Evolutionary conservation across 495 filamentous ascomycete species (phyloP), one percentile per base, ranked within the genome.

Genomic region (Xylaria cubensis): DNA sequence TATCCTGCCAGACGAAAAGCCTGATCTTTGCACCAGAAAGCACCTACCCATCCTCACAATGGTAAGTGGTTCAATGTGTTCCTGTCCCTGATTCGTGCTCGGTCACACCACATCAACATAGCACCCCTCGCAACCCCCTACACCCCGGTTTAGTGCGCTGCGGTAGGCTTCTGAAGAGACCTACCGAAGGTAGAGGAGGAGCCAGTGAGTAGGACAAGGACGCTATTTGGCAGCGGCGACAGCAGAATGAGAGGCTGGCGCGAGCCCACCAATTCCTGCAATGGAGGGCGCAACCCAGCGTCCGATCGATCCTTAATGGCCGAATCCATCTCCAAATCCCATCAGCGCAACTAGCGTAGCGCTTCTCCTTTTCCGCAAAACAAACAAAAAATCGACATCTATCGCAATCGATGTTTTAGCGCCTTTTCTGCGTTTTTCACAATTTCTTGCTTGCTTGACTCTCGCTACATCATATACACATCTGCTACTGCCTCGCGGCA

Each of bases 101-200:
- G 24, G 46, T 26, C 59, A 55, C 15, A 42, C 56, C 61, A 56
- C 41, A 50, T 71, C 65, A 71, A 71, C 69, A 65, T 62, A 44
- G 55, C 71, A 21, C 71, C 71, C 64, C 55, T 64, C 61, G 64
- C 41, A 65, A 59, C 64, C 64, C 64, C 64, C 56, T 63, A 69
- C 55, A 64, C 46, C 71, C 71, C 46, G 44, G 64, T 55, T 72
- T 73, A 73, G 71, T 55, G 70, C 51, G 10, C 41, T 29, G 70
- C 12, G 24, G 70, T 36, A 3, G 62, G 59, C 61, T 44, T 58
- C 41, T 46, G 9, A 36, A 36, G 39, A 13, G 39, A 7, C 39
- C 39, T 41, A 10, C 41, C 34, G 44, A 42, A 55, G 46, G 46
- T 21, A 46, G 56, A 61, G 56, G 32, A 71, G 44, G 69, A 19